Conservation (phyloP, 2,329 filamentous ascomycete genomes). For the Nigrospora osmanthi region DNA sequence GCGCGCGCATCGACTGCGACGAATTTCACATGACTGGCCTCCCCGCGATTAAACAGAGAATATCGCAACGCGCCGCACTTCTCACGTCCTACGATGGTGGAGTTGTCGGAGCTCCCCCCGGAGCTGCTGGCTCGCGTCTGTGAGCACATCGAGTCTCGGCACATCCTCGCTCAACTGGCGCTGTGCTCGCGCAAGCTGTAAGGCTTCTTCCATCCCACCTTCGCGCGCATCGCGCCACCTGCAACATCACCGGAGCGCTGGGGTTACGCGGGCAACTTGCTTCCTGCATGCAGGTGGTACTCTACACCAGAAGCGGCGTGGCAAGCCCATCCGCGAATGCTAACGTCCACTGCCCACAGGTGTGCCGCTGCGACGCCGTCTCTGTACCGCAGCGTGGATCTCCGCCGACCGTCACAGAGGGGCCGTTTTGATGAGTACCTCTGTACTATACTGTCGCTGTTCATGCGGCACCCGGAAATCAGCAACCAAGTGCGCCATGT, state of each 20-base stretch:
- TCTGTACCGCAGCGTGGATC: slow-evolving; percentile 4
- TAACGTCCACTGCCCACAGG: no score
- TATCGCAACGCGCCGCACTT: no score
- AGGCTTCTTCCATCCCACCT: no score
- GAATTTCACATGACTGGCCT: no score
- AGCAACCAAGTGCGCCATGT: slow-evolving; percentile 1
- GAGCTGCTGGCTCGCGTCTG: slow-evolving; percentile 5
- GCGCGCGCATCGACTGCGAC: no score
- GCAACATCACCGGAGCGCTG: no score
- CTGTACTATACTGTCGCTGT: not conserved
- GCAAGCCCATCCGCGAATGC: no score
- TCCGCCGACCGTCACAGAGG: not conserved
- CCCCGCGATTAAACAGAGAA: no score
- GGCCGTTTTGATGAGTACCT: not conserved
- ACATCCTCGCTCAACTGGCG: not conserved
- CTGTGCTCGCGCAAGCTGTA: slow-evolving; percentile 2
- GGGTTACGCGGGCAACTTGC: no score
- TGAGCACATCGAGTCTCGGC: slow-evolving; percentile 1
- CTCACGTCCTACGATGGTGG: not conserved
- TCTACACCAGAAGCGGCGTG: no score
- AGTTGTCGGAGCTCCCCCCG: slow-evolving; percentile 1
- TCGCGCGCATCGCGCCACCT: no score
- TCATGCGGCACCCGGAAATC: slow-evolving; percentile 1
- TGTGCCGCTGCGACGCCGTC: slow-evolving; percentile 2
- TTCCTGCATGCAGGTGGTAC: no score